Conservation (phyloP, 352 stramenopile genomes). For the Pythium rishiriense region DNA sequence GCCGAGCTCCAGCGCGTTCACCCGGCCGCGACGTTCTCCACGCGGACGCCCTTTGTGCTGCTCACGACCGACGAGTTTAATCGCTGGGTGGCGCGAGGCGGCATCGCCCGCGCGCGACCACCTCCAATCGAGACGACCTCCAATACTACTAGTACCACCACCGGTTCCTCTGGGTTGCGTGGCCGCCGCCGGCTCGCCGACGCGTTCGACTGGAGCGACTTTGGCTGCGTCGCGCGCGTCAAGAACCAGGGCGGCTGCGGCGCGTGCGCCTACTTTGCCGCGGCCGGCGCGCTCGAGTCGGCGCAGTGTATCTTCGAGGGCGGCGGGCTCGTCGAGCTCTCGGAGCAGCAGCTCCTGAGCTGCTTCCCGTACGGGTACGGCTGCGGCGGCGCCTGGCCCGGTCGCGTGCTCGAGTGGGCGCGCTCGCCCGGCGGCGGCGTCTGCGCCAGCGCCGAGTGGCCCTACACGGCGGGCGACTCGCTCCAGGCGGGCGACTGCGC, state of each 20-base stretch:
- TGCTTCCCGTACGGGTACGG: constrained; percentile 5
- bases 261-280: constrained; percentile 20
- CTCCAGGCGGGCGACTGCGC: neutral
- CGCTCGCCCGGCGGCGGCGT: neutral
- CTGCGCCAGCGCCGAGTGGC: neutral
- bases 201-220: constrained; percentile 18
- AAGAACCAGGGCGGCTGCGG: constrained; percentile 26
- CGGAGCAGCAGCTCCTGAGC: constrained; percentile 10
- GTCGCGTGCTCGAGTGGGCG: neutral
- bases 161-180: neutral
- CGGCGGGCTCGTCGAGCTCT: constrained; percentile 8
- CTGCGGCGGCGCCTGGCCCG: constrained; percentile 7
- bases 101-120: neutral
- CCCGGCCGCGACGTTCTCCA: constrained; percentile 18
- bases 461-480: constrained; percentile 3
- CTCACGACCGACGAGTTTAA: constrained; percentile 21
- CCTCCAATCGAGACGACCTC: neutral
- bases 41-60: constrained; percentile 20
- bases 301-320: constrained; percentile 24
- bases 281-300: constrained; percentile 13
- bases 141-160: neutral
- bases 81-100: neutral
- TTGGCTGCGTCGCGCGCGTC: constrained; percentile 14
- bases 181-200: constrained; percentile 3
- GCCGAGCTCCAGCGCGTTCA: neutral